Base-by-base conservation (phyloP, 1,284 basidiomycete genomes). In the Exobasidium rhododendri region DNA sequence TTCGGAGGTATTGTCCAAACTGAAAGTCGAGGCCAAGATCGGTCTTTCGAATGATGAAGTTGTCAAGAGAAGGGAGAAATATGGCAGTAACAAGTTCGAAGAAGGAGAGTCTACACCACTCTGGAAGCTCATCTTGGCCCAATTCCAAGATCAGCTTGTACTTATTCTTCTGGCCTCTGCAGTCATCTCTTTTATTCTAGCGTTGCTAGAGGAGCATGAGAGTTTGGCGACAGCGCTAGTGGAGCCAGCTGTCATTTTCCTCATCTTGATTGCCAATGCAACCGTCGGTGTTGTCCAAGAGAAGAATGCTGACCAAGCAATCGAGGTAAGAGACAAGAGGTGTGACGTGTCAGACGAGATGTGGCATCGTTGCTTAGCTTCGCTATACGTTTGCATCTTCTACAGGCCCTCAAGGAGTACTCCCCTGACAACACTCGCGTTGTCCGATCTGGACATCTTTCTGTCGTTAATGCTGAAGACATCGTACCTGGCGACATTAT, bases 61-160 rank as follows among this genome's bases (percentile, higher is more conserved):
- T n/a, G 58, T 61, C 22, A 22, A 62, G 46, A 64, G 66, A 14
- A 60, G 61, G 49, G 62, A 43, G 29, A 53, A 69, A 56, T 74
- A 72, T 59, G 75, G 75, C 17, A 14, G 51, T 50, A 77, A 77
- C 54, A 67, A 46, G n/a, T 84, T 97, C 13, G 91, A 92, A 14
- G 92, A 96, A 75, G 89, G 94, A 14, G 88, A 90, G 0, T 83
- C 91, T 0, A 96, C 92, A 2, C 92, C 94, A 3, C 81, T 98
- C 47, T 93, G 91, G 90, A 86, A 91, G 75, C 87, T 97, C 65
- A 90, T 98, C 65, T 85, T 98, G 22, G 93, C 94, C 71, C 94
- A 98, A 82, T 98, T 98, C 85, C 89, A 79, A 59, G 77, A 79
- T 62, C 75, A 78, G 64, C 70, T 79, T 49, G 77, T 79, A 28